phyloP scores from a whole-genome alignment of 768 basidiomycete species.

The Paxillus involutus region DNA sequence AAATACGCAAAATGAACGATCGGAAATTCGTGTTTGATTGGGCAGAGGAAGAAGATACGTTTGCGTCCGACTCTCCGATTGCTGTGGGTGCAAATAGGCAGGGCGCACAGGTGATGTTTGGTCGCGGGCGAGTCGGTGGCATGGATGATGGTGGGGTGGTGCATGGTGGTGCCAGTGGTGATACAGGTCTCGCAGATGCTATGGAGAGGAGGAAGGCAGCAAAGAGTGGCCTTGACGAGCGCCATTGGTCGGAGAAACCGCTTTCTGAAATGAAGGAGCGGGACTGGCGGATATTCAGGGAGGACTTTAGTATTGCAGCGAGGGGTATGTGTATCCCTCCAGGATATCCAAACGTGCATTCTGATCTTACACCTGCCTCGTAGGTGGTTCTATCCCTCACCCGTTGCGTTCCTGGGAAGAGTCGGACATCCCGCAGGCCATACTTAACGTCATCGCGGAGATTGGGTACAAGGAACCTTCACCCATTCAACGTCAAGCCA shows the following conservation, averaged over 20 bases:
- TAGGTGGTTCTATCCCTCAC: conserved; percentile 91
- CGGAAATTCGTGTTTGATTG: conserved; percentile 99
- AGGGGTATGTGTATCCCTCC: conserved; percentile 53
- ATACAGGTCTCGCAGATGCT: conserved; percentile 69
- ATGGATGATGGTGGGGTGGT: conserved; percentile 74
- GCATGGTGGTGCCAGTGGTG: conserved; percentile 35
- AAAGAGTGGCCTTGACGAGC: conserved; percentile 83
- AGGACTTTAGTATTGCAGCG: conserved; percentile 96
- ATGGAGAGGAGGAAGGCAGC: conserved; percentile 82
- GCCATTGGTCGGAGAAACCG: conserved; percentile 97
- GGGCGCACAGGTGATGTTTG: conserved; percentile 88
- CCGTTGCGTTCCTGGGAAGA: conserved; percentile 93
- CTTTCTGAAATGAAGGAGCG: conserved; percentile 91
- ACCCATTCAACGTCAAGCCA: conserved; percentile 96
- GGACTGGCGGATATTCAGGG: conserved; percentile 98
- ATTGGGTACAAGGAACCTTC: conserved; percentile 98
- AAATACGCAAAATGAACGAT: conserved; percentile 92
- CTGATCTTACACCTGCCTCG: conserved; percentile 5
- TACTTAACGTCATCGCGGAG: conserved; percentile 81
- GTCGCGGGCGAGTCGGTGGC: conserved; percentile 78
- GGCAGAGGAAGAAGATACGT: conserved; percentile 96
- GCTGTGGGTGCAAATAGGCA: conserved; percentile 71
- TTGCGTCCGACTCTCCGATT: conserved; percentile 71
- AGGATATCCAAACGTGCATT: not conserved
- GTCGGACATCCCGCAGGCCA: conserved; percentile 73